phyloP scores from a whole-genome alignment of 2,329 filamentous ascomycete species.

The Grosmannia serpens region DNA sequence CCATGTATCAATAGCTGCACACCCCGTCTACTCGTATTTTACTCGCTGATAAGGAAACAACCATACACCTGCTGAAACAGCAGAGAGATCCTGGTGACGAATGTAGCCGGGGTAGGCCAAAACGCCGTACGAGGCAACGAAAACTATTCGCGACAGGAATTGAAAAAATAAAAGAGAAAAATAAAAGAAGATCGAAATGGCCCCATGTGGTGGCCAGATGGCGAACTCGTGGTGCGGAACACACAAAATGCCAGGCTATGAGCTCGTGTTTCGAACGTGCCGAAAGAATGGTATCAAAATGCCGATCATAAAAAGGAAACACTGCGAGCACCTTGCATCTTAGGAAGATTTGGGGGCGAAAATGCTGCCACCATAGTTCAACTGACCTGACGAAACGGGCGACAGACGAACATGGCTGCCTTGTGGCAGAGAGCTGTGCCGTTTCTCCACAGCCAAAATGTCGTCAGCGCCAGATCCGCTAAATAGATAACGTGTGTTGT shows the following conservation, averaged over 20 bases:
- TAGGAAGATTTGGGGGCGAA: background rate
- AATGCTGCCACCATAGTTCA: background rate
- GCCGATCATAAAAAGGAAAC: background rate
- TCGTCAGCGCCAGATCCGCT: background rate
- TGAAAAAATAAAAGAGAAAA: background rate
- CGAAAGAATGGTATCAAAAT: background rate
- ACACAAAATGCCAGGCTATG: background rate
- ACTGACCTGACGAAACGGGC: background rate
- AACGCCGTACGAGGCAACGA: background rate
- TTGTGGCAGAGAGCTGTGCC: background rate
- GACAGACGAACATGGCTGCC: background rate
- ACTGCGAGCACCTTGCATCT: background rate
- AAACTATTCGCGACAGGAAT: background rate
- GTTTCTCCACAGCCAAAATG: background rate
- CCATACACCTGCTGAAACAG: background rate
- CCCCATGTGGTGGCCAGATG: background rate
- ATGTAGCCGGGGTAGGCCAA: background rate
- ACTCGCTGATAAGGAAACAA: background rate
- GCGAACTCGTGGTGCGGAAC: background rate
- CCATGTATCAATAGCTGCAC: background rate
- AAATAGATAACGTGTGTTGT: background rate
- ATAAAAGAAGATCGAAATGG: background rate
- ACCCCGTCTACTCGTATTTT: background rate
- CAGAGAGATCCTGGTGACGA: background rate
- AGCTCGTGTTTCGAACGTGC: background rate